Base-by-base conservation (phyloP, 2,329 filamentous ascomycete species). In the Colletotrichum graminicola region DNA sequence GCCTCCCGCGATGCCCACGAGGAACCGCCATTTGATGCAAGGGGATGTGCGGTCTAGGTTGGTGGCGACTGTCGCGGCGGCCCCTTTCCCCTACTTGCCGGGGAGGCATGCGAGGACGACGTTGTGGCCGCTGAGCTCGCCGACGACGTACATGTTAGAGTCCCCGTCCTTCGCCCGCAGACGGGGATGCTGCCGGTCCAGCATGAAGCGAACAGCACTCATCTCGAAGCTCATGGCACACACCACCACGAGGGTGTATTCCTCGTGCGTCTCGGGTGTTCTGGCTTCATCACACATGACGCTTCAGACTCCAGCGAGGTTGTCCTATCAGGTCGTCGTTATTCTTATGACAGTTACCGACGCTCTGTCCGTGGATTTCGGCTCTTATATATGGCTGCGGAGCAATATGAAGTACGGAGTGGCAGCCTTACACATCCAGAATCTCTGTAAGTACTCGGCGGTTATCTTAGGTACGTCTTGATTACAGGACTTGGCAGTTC, bases 131-230 rank as follows among this genome's bases (percentile, higher is more conserved):
- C 23, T 29, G 14, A 51, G 49, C 49, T 51, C 5, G 16, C 49
- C 23, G 14, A 29, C 23, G 5, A 51, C 49, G 23, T 29, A 51
- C 14, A 29, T 29, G 12, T 51, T 51, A 23, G 49, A 29, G 49
- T 51, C 49, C 7, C 49, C 49, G 49, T 51, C 49, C 26, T 51
- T 51, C 21, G 36, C 49, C 23, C n/a, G 49, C 14, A 51, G 49
- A 16, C 49, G 49, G 6, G 67, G 32, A 41, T 79, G 76, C 59
- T 79, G 76, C 14, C 65, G 34, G 59, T 79, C 76, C 0, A 79
- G 76, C 75, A 78, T 77, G 66, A 72, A 75, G 34, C 76, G 73
- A 51, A 77, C 71, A 12, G 78, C 77, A 60, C 72, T 77, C 74
- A 76, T 76, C 62, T 78, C 76, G 49, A 77, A 75, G 21, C 73